Conservation (phyloP, 2,329 filamentous ascomycete species). For the Pestalotiopsis sp. region DNA sequence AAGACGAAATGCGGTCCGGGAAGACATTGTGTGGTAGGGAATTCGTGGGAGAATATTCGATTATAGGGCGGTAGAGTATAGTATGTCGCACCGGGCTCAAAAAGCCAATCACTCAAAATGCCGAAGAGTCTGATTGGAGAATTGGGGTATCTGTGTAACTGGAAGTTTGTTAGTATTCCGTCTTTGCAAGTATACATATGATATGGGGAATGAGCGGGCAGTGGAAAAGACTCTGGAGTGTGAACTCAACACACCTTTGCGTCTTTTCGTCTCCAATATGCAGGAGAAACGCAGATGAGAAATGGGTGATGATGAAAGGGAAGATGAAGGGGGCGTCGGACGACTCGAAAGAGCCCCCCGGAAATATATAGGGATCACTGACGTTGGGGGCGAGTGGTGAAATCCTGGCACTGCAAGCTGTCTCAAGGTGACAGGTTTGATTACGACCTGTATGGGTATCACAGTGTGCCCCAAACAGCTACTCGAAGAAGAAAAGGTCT, state of each 20-base stretch:
- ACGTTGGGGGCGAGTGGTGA: slow-evolving; percentile 4
- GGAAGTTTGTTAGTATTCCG: not conserved
- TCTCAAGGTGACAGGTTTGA: not conserved
- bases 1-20: slow-evolving; percentile 30
- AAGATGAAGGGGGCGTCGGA: not conserved
- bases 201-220: not conserved
- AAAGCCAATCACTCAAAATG: not conserved
- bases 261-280: not conserved
- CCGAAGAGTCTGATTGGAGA: slow-evolving; percentile 8
- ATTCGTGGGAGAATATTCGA: not conserved
- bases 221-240: not conserved
- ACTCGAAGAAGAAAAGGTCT: slow-evolving; percentile 5
- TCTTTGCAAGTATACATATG: not conserved
- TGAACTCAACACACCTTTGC: not conserved
- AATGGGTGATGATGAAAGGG: not conserved
- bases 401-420: not conserved
- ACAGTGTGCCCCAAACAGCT: slow-evolving; percentile 1
- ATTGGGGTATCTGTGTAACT: slow-evolving; percentile 3
- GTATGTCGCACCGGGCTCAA: not conserved
- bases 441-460: slow-evolving; percentile 1
- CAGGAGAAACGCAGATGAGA: not conserved
- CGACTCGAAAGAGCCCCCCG: not conserved
- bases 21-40: slow-evolving; percentile 25
- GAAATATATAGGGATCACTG: slow-evolving; percentile 4
- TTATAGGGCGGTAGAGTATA: not conserved